phyloP scores from a whole-genome alignment of 179 eudicot genomes.

The Gypsophila paniculata region DNA sequence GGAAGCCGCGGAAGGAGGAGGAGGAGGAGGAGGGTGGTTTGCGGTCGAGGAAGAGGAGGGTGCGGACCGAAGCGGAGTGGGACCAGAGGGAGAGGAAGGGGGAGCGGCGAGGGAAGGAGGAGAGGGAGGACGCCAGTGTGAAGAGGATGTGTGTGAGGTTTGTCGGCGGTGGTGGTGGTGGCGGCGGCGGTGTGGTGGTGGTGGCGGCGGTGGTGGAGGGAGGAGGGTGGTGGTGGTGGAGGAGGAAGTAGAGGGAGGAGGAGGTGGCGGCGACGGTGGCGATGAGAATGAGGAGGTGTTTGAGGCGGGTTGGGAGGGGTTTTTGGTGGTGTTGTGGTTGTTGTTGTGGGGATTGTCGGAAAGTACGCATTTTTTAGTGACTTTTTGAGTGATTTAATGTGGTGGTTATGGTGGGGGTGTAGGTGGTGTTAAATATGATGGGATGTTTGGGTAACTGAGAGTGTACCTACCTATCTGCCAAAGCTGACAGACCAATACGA shows the following conservation, averaged over 20 bases:
- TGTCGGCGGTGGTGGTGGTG: constrained; percentile 25
- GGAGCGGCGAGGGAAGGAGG: constrained; percentile 40
- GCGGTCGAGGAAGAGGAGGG: constrained; percentile 56
- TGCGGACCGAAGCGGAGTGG: constrained; percentile 35
- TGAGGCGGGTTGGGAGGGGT: constrained; percentile 21
- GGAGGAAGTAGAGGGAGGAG: constrained; percentile 23
- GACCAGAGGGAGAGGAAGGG: constrained; percentile 51
- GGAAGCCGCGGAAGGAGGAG: constrained; percentile 25
- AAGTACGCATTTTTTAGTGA: constrained; percentile 19
- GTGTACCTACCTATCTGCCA: no score
- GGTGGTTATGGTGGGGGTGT: no score
- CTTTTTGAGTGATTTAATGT: no score
- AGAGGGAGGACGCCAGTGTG: constrained; percentile 54
- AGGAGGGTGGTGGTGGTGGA: constrained; percentile 29
- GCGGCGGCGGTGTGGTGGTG: constrained; percentile 11
- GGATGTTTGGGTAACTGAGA: no score
- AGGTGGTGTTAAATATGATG: no score
- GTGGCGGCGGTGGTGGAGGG: constrained; percentile 22
- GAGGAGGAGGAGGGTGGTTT: constrained; percentile 22
- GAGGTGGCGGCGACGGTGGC: constrained; percentile 6
- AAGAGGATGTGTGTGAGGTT: constrained; percentile 46
- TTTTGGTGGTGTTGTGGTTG: not conserved
- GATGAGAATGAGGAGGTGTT: constrained; percentile 17
- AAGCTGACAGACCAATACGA: no score
- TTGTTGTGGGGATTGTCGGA: no score